Evolutionary conservation across 164 flowering plant species (phyloP).

Genomic region (Berberis vulgaris): DNA sequence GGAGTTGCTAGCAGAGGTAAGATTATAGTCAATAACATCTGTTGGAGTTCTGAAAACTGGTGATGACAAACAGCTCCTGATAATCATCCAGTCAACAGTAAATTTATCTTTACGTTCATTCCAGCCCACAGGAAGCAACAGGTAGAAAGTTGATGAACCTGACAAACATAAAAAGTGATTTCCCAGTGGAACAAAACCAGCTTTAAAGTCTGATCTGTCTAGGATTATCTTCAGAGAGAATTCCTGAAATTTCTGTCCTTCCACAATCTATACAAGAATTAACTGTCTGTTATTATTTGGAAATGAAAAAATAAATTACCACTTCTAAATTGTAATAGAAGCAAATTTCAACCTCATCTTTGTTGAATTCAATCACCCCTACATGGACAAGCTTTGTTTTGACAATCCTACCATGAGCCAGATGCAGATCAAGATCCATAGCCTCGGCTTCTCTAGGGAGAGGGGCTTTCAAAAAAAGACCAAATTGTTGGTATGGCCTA

Average conservation of each 20-base stretch:
- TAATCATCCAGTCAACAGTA: conserved; percentile 59
- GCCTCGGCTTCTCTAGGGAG: conserved; percentile 73
- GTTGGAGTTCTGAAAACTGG: conserved; percentile 42
- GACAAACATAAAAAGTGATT: conserved; percentile 17
- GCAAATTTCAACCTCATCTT: conserved; percentile 42
- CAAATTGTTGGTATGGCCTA: conserved; percentile 63
- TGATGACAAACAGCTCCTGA: conserved; percentile 68
- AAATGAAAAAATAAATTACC: neutral
- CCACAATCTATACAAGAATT: conserved; percentile 41
- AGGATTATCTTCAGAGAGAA: conserved; percentile 75
- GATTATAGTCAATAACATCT: conserved; percentile 9
- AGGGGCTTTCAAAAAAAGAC: conserved; percentile 60
- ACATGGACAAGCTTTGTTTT: conserved; percentile 44
- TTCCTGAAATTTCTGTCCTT: conserved; percentile 69
- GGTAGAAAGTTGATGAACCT: conserved; percentile 47
- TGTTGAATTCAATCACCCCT: conserved; percentile 43
- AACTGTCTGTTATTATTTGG: neutral
- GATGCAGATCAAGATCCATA: conserved; percentile 77
- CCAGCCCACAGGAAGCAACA: conserved; percentile 64
- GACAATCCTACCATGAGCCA: conserved; percentile 78
- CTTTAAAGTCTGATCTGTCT: conserved; percentile 49
- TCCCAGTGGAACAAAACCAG: conserved; percentile 57
- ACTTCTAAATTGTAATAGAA: neutral
- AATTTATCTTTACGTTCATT: conserved; percentile 15
- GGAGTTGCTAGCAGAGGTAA: conserved; percentile 8